A percentile compares a stretch with the other conserved stretches of the same genome.
Conservation (phyloP, 2,329 filamentous ascomycete genomes). For the Gliomastix tumulicola region DNA sequence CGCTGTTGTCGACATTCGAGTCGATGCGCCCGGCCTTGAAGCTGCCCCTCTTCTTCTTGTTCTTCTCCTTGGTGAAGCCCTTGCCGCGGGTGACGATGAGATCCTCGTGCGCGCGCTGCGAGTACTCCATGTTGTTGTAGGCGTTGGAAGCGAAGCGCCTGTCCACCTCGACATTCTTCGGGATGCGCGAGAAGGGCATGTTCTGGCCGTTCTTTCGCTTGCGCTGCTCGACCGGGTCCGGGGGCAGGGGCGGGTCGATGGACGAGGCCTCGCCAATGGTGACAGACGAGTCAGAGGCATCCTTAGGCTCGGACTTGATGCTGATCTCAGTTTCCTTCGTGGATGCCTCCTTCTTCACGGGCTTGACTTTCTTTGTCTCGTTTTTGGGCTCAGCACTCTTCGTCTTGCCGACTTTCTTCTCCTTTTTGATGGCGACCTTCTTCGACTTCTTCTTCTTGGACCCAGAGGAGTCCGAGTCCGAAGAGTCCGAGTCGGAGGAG, state of each 20-base stretch:
- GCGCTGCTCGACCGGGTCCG: conserved; percentile 31
- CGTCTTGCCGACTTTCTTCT: conserved; percentile 12
- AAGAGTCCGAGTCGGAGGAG: conserved; percentile 10
- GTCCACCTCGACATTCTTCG: conserved; percentile 61
- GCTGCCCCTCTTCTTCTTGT: conserved; percentile 90
- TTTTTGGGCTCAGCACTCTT: conserved; percentile 11
- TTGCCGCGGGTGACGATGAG: conserved; percentile 89
- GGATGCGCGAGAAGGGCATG: conserved; percentile 72
- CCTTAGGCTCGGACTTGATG: conserved; percentile 18
- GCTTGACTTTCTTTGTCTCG: conserved; percentile 9
- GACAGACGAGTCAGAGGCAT: conserved; percentile 36
- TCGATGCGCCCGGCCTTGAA: conserved; percentile 90
- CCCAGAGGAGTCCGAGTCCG: conserved; percentile 7
- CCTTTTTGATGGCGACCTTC: conserved; percentile 11
- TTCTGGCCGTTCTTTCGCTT: conserved; percentile 36
- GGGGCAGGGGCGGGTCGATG: conserved; percentile 42
- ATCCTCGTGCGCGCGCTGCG: conserved; percentile 80
- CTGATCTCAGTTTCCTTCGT: no score
- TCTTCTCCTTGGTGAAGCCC: conserved; percentile 99
- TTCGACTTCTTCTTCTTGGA: conserved; percentile 2
- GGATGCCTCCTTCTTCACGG: background rate
- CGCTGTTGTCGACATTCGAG: conserved; percentile 70
- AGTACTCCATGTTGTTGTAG: conserved; percentile 81
- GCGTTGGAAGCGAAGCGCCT: conserved; percentile 68
- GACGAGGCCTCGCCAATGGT: conserved; percentile 47